Evolutionary conservation across 805 yeast species (phyloP).

Genomic region (Starmerella apicola): DNA sequence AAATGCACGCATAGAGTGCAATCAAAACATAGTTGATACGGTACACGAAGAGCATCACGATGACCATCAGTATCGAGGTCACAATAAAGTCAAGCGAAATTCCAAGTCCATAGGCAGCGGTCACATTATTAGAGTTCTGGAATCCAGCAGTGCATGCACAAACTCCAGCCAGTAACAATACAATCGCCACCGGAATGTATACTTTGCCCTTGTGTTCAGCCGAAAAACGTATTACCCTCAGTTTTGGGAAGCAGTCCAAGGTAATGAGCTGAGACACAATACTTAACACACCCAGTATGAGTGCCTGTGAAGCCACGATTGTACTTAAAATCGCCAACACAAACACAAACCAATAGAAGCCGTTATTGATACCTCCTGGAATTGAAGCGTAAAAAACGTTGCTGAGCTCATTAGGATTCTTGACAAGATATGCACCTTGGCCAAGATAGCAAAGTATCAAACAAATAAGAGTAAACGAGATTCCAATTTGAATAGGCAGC

Average conservation of each 20-base stretch:
- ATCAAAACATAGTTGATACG: conserved; percentile 29
- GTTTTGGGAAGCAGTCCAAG: conserved; percentile 42
- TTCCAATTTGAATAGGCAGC: conserved; percentile 38
- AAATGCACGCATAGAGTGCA: conserved; percentile 29
- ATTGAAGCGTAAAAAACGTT: conserved; percentile 39
- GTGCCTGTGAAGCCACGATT: conserved; percentile 49
- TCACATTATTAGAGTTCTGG: conserved; percentile 37
- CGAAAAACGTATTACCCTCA: conserved; percentile 37
- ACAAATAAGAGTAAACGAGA: conserved; percentile 26
- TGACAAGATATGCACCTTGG: conserved; percentile 40
- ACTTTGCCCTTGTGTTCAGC: conserved; percentile 37
- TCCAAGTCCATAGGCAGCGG: conserved; percentile 52
- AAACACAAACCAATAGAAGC: conserved; percentile 38
- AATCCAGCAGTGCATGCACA: conserved; percentile 42
- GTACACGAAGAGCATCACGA: conserved; percentile 38
- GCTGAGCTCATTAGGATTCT: conserved; percentile 31
- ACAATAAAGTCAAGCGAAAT: conserved; percentile 43
- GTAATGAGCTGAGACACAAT: conserved; percentile 42
- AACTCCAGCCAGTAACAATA: conserved; percentile 41
- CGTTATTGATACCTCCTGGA: conserved; percentile 38
- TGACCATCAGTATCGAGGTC: conserved; percentile 36
- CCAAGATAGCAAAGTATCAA: conserved; percentile 45
- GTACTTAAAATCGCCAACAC: conserved; percentile 43
- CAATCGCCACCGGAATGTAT: conserved; percentile 41
- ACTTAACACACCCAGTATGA: conserved; percentile 43